Evolutionary conservation across 257 asterid species (phyloP).

Genomic region (Cruciata laevipes): DNA sequence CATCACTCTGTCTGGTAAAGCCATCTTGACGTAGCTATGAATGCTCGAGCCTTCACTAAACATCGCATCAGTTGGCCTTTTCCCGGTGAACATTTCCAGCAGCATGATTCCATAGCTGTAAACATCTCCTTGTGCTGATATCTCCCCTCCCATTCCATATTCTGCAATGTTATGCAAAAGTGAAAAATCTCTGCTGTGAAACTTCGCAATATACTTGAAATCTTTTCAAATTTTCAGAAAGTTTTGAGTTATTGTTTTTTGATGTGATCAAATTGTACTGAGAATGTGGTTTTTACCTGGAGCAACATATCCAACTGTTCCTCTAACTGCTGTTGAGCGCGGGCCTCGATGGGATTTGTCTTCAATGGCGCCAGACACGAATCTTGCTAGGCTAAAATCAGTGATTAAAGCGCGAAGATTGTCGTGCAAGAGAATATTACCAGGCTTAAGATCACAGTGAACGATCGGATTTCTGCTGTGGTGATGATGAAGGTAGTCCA

Average conservation of each 20-base stretch:
- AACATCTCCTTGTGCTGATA: constrained; percentile 12
- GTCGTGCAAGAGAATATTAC: constrained; percentile 22
- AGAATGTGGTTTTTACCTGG: constrained; percentile 21
- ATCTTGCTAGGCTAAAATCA: constrained; percentile 34
- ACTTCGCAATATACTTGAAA: too few species aligned
- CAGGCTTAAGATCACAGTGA: constrained; percentile 29
- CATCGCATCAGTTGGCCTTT: constrained; percentile 14
- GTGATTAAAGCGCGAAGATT: constrained; percentile 24
- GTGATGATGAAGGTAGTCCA: constrained; percentile 30
- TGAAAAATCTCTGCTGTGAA: background rate
- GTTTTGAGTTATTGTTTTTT: too few species aligned
- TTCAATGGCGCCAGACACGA: constrained; percentile 9
- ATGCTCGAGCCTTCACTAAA: constrained; percentile 8
- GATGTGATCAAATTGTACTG: too few species aligned
- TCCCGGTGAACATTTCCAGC: constrained; percentile 20
- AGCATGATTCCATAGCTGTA: constrained; percentile 21
- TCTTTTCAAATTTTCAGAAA: too few species aligned
- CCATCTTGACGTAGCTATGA: constrained; percentile 11
- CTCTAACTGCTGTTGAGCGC: constrained; percentile 25
- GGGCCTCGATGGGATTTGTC: constrained; percentile 11
- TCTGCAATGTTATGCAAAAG: constrained; percentile 3
- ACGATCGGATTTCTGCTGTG: constrained; percentile 19
- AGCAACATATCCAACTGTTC: constrained; percentile 41
- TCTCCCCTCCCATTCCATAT: constrained; percentile 18
- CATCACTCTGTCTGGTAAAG: constrained; percentile 10